Evolutionary conservation across 768 basidiomycete genomes (phyloP), one percentile per base, ranked within the genome.

Genomic region (Pleurotus sapidus): DNA sequence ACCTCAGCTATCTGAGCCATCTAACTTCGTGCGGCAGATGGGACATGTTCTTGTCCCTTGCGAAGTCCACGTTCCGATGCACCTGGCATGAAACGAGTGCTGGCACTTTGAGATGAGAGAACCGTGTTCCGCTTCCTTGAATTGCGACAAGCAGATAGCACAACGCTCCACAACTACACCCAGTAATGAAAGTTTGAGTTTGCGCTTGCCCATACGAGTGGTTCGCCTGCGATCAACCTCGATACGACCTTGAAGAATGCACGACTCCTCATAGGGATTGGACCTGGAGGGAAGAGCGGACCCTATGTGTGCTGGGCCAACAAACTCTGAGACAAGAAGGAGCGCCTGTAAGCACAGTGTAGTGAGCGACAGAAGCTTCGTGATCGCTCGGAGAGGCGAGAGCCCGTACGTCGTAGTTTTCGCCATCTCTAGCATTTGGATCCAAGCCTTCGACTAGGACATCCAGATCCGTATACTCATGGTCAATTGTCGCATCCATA

Each of bases 91-190:
- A 64, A 84, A 86, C 12, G 79, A 74, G 72, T 91, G 89, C 60
- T 73, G 75, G 67, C 89, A 92, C 17, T 65, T 70, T 12, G 80
- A 79, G 3, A 81, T 79, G 68, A 88, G 64, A 34, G 79, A 79
- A 12, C 80, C 87, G 56, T 64, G 62, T 57, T 91, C 86, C 15
- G 71, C 80, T 6, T 72, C 76, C 70, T 75, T 84, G 72, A 89
- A 92, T 70, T 86, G 86, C 47, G 77, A 79, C 67, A 90, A 71
- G 66, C 91, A 92, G 49, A 91, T 85, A 40, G 84, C 80, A 68
- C 91, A 93, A 64, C 82, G 82, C 60, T 87, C 83, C 34, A 92
- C 88, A 1, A 75, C 64, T 12, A 79, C 73, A 39, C 86, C 90
- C 17, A 89, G 71, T 49, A 91, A 67, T 6, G 77, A 74, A 49